Percentiles rank a stretch among this genome's conserved stretches.
phyloP scores from a whole-genome alignment of 208 protist species.

The Acanthamoeba divionensis region DNA sequence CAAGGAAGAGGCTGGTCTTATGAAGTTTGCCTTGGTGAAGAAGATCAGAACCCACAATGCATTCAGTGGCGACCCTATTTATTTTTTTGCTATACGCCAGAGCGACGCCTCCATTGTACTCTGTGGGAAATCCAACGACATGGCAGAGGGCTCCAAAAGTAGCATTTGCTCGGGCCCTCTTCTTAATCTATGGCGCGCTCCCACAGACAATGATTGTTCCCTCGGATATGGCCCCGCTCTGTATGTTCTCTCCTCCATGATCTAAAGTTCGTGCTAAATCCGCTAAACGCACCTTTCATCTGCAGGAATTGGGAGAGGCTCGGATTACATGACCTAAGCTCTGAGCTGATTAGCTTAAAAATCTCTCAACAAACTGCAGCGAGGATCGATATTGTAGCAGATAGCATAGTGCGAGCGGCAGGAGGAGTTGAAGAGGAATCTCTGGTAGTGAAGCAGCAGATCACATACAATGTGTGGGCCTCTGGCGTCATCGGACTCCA shows the following conservation, averaged over 20 bases:
- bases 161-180: neutral
- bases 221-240: neutral
- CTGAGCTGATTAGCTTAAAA: no score
- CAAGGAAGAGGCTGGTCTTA: neutral
- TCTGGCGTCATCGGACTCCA: no score
- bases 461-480: no score
- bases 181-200: neutral
- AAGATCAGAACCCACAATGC: neutral
- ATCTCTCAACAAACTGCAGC: no score
- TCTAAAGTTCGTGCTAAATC: neutral
- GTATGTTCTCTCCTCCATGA: neutral
- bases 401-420: no score
- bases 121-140: no score
- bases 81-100: no score
- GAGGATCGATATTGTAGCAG: no score
- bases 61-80: no score
- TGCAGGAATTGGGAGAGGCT: neutral
- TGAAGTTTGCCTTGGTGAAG: neutral
- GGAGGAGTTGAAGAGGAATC: no score
- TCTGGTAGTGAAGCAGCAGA: no score
- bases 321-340: neutral
- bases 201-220: neutral
- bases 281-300: neutral
- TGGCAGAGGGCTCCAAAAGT: neutral
- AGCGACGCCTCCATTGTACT: no score